phyloP scores from a whole-genome alignment of 2,329 filamentous ascomycete genomes.

The Aspergillus ochraceoroseus region DNA sequence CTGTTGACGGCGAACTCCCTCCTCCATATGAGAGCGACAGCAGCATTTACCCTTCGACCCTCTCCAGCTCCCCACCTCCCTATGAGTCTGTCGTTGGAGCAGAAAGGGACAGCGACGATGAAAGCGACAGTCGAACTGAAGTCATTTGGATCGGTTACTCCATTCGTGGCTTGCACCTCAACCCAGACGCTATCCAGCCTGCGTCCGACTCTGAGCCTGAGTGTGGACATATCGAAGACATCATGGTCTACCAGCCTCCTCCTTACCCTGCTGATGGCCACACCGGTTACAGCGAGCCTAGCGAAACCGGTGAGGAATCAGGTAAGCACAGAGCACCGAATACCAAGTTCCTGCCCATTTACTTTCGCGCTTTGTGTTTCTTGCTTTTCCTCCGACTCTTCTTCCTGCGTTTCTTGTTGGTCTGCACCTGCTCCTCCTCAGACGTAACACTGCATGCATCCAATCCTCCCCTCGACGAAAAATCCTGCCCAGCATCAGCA shows the following conservation, averaged over 20 bases:
- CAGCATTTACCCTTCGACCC: background rate
- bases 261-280: background rate
- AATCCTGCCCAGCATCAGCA: no score
- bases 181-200: background rate
- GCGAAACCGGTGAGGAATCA: no score
- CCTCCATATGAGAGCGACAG: no score
- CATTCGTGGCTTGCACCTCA: background rate
- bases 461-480: no score
- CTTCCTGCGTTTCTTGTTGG: no score
- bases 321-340: no score
- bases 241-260: background rate
- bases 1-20: no score
- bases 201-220: background rate
- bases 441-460: no score
- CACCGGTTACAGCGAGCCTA: background rate
- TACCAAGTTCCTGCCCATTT: no score
- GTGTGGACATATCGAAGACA: conserved; percentile 3
- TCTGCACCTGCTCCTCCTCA: no score
- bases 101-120: background rate
- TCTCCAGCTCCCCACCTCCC: background rate
- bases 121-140: background rate
- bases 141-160: conserved; percentile 2
- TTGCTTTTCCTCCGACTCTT: no score
- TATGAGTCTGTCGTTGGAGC: background rate
- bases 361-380: no score